Evolutionary conservation across 176 grass and related monocot species (phyloP).

Genomic region (Lolium rigidum): DNA sequence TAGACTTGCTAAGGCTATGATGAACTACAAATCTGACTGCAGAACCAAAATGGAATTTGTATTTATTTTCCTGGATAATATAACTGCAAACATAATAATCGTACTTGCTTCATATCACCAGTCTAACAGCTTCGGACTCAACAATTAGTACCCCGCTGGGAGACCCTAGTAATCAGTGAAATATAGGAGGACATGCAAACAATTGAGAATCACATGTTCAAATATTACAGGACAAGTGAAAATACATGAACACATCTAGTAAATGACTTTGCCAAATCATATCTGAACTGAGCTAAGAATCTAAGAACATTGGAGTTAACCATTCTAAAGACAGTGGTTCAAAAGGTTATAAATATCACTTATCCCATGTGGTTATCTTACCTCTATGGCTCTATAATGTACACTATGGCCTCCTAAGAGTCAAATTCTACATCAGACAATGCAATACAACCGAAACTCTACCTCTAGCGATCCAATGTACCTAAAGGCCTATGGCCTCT

Average conservation of each 20-base stretch:
- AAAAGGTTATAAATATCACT: neutral
- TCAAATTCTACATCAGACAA: neutral
- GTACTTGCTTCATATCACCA: constrained; percentile 28
- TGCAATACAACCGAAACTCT: neutral
- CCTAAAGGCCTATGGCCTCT: neutral
- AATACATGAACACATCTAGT: neutral
- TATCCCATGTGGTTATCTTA: neutral
- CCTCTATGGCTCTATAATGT: neutral
- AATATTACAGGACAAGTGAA: constrained; percentile 17
- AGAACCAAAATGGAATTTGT: constrained; percentile 38
- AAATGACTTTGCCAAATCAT: constrained; percentile 18
- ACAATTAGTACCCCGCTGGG: neutral
- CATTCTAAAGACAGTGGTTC: constrained; percentile 9
- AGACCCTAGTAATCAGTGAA: neutral
- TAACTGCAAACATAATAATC: constrained; percentile 17
- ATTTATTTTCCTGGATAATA: constrained; percentile 19
- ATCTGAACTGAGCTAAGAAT: constrained; percentile 5
- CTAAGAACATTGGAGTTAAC: constrained; percentile 7
- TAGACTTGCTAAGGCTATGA: constrained; percentile 97
- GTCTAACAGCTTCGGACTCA: constrained; percentile 5
- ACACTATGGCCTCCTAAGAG: neutral
- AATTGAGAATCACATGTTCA: constrained; percentile 26
- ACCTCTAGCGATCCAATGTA: neutral
- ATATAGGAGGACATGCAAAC: constrained; percentile 19
- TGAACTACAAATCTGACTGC: constrained; percentile 95